These are phyloP conservation scores for Penicillium egyptiacum DNA, from an alignment of 495 filamentous ascomycete genomes.

Conservation along the genomic window DNA sequence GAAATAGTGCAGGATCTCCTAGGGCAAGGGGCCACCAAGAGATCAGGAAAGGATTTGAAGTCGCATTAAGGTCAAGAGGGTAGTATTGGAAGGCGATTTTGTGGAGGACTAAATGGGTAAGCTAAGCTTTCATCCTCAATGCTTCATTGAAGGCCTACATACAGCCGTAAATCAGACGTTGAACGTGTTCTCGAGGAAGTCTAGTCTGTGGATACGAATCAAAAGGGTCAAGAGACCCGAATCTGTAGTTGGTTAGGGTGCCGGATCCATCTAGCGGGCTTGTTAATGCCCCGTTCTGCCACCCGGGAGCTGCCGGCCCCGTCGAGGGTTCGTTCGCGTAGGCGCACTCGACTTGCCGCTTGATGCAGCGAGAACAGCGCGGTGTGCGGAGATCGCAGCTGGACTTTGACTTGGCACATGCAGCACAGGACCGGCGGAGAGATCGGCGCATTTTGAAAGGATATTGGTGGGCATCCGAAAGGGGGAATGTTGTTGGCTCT, in stretches of 20 bases:
- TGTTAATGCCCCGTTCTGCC: conserved; percentile 10
- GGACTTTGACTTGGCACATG: conserved; percentile 51
- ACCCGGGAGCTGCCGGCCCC: conserved; percentile 17
- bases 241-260: conserved; percentile 20
- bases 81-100: conserved; percentile 58
- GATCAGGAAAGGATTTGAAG: conserved; percentile 52
- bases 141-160: conserved; percentile 18
- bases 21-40: conserved; percentile 57
- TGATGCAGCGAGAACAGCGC: conserved; percentile 50
- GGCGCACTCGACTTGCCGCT: conserved; percentile 40
- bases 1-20: conserved; percentile 51
- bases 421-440: conserved; percentile 50
- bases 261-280: conserved; percentile 5
- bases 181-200: conserved; percentile 44
- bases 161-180: conserved; percentile 53
- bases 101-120: conserved; percentile 40
- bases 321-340: conserved; percentile 51
- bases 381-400: conserved; percentile 51
- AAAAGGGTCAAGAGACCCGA: conserved; percentile 47
- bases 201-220: conserved; percentile 52
- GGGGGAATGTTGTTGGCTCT: background rate
- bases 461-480: conserved; percentile 6
- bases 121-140: conserved; percentile 5
- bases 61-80: conserved; percentile 48
- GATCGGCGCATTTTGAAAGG: conserved; percentile 41